These are phyloP conservation scores for Aspergillus nomiae DNA, from an alignment of 2,329 filamentous ascomycete species.

Conservation along the genomic window DNA sequence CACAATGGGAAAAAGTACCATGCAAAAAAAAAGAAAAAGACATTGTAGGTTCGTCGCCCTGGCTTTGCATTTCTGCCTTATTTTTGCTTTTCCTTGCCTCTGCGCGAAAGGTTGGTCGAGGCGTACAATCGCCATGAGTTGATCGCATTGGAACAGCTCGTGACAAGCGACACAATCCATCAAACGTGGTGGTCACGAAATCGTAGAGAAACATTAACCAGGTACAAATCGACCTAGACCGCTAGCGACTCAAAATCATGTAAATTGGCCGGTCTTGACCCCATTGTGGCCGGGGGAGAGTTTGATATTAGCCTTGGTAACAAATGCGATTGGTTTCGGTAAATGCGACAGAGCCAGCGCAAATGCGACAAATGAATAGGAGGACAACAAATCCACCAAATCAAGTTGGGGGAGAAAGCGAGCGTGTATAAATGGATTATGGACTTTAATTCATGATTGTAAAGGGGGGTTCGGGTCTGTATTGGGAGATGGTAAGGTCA, in stretches of 20 bases:
- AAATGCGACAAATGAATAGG: constrained; percentile 10
- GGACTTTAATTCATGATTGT: neutral
- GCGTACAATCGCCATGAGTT: neutral
- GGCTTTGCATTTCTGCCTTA: neutral
- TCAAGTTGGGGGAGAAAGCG: neutral
- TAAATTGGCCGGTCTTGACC: constrained; percentile 1
- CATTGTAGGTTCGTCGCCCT: neutral
- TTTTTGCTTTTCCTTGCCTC: constrained; percentile 5
- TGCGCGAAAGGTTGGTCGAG: constrained; percentile 5
- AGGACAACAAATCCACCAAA: neutral
- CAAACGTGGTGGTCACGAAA: neutral
- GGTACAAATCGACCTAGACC: neutral
- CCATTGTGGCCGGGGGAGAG: neutral
- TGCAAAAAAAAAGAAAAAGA: neutral
- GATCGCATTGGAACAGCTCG: constrained; percentile 9
- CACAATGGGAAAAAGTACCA: neutral
- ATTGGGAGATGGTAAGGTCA: neutral
- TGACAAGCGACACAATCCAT: constrained; percentile 6
- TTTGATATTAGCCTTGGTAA: constrained; percentile 1
- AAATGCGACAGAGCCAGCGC: constrained; percentile 5
- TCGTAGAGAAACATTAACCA: neutral
- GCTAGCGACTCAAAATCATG: constrained; percentile 3
- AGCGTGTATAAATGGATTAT: neutral
- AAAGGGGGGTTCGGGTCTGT: neutral
- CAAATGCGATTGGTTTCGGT: constrained; percentile 3